These are phyloP conservation scores for Russula griseocarnosa DNA, from an alignment of 768 basidiomycete genomes.

Conservation along the genomic window DNA sequence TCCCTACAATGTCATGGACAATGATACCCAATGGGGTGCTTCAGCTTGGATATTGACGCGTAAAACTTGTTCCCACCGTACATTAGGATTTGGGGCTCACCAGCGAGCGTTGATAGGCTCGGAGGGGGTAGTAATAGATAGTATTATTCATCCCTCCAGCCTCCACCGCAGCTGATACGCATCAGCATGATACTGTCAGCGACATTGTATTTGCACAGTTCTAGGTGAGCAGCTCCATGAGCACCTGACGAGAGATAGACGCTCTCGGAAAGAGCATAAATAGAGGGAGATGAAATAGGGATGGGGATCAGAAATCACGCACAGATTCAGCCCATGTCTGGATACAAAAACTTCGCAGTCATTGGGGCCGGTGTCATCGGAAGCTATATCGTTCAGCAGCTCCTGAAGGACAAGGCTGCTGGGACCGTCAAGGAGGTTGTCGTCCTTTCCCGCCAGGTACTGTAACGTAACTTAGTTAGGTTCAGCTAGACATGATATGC, in stretches of 20 bases:
- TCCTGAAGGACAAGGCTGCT: constrained; percentile 16
- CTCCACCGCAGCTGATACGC: no score
- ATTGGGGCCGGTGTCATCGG: constrained; percentile 26
- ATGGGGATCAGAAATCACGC: neutral
- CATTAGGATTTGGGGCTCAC: neutral
- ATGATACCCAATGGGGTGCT: neutral
- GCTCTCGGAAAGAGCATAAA: neutral
- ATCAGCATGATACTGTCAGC: no score
- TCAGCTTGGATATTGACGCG: neutral
- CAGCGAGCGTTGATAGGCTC: neutral
- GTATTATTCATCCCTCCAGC: no score
- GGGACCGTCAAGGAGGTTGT: constrained; percentile 20
- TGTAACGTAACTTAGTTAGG: neutral
- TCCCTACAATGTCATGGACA: no score
- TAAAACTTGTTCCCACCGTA: neutral
- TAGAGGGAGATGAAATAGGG: neutral
- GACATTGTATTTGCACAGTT: no score
- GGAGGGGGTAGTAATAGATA: no score
- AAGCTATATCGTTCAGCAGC: constrained; percentile 19
- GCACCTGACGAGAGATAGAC: neutral
- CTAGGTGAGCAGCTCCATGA: no score
- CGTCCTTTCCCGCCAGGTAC: constrained; percentile 25
- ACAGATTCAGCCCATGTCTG: constrained; percentile 15
- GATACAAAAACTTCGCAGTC: constrained; percentile 26
- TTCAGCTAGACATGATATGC: neutral